These are phyloP conservation scores for Chlorella vulgaris DNA, from an alignment of 139 green algal genomes.

Conservation along the genomic window DNA sequence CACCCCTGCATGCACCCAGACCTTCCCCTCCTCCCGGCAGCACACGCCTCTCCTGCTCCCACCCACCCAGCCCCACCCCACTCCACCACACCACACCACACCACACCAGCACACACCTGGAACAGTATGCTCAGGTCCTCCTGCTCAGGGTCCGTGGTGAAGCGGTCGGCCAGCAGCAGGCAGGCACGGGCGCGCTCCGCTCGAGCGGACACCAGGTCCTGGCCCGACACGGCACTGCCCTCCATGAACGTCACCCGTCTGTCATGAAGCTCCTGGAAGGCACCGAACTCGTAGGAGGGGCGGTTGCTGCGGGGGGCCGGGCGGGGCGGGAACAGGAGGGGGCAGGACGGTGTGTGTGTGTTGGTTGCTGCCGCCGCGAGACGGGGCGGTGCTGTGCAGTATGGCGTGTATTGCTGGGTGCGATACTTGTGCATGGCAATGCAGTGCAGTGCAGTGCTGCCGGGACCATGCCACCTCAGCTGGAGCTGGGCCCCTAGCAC, in stretches of 20 bases:
- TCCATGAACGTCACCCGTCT: conserved; percentile 74
- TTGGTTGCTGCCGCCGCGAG: not conserved
- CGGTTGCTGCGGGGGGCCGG: conserved; percentile 41
- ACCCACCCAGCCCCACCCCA: not conserved
- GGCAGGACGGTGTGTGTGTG: not conserved
- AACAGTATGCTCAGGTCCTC: conserved; percentile 85
- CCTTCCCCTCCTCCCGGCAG: not conserved
- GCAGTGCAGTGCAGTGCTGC: not conserved
- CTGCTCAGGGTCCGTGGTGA: conserved; percentile 60
- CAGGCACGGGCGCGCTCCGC: conserved; percentile 55
- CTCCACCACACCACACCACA: not conserved
- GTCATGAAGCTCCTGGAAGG: conserved; percentile 85
- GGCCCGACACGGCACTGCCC: conserved; percentile 67
- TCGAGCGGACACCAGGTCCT: conserved; percentile 60
- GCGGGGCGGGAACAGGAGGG: not conserved
- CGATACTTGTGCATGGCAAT: too few species aligned
- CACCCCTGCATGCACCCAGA: not conserved
- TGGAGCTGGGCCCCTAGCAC: too few species aligned
- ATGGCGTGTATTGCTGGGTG: too few species aligned
- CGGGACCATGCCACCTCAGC: not conserved
- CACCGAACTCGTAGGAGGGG: conserved; percentile 72
- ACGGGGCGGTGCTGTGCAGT: not conserved
- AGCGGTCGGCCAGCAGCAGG: conserved; percentile 78
- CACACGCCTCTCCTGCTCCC: not conserved
- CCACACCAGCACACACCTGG: conserved; percentile 36